A percentile compares a stretch with the other conserved stretches of the same genome.
Conservation (phyloP, 176 grass and related monocot species). For the Puccinellia tenuiflora region DNA sequence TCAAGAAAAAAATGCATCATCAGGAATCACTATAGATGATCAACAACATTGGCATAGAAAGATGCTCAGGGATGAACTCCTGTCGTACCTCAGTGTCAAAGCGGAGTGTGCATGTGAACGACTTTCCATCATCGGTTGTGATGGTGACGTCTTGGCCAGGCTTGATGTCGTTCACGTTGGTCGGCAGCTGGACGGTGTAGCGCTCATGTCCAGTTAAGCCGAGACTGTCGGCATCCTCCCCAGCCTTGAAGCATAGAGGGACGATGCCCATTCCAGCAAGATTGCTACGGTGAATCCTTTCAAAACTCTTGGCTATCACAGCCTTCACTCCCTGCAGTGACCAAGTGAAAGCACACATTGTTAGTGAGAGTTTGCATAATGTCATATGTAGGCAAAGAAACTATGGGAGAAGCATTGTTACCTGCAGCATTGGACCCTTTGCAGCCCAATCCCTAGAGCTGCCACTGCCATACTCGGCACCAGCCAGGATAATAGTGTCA, state of each 20-base stretch:
- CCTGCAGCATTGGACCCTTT: conserved; percentile 94
- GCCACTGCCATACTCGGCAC: conserved; percentile 92
- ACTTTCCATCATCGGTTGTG: conserved; percentile 74
- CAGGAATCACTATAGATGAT: background rate
- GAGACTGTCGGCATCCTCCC: conserved; percentile 82
- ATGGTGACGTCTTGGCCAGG: conserved; percentile 84
- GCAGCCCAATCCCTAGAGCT: conserved; percentile 98
- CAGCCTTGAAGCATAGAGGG: conserved; percentile 83
- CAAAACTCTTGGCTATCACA: conserved; percentile 93
- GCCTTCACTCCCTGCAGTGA: conserved; percentile 88
- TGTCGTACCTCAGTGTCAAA: conserved; percentile 81
- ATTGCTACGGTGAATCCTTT: conserved; percentile 97
- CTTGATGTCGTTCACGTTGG: conserved; percentile 69
- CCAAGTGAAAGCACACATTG: background rate
- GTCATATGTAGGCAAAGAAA: background rate
- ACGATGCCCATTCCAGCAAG: conserved; percentile 96
- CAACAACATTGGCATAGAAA: background rate
- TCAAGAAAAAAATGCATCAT: background rate
- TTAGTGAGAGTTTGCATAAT: conserved; percentile 11
- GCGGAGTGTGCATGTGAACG: conserved; percentile 71
- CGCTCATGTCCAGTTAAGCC: conserved; percentile 84
- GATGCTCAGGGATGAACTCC: background rate
- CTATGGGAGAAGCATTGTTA: conserved; percentile 12
- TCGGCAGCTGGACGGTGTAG: conserved; percentile 73
- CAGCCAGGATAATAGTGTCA: conserved; percentile 80